phyloP scores from a whole-genome alignment of 352 stramenopile genomes.

The Globisporangium ultimum region DNA sequence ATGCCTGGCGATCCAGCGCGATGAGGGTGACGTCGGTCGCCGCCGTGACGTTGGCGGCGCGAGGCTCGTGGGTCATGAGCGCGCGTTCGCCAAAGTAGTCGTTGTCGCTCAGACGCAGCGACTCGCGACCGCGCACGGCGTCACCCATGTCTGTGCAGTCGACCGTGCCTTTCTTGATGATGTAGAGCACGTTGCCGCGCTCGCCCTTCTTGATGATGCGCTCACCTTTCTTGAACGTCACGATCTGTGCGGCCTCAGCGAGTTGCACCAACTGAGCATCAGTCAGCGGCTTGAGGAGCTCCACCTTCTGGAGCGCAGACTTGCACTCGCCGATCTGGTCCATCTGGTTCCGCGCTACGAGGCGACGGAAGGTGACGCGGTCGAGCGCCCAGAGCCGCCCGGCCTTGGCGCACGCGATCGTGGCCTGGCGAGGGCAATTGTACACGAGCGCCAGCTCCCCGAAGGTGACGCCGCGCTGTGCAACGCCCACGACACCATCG shows the following conservation, averaged over 20 bases:
- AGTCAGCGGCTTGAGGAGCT: constrained; percentile 45
- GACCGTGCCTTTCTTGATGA: constrained; percentile 75
- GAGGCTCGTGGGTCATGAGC: constrained; percentile 87
- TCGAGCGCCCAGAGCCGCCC: constrained; percentile 83
- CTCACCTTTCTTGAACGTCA: constrained; percentile 63
- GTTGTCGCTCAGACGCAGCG: constrained; percentile 45
- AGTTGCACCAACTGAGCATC: constrained; percentile 60
- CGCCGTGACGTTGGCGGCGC: constrained; percentile 87
- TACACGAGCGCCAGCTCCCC: constrained; percentile 96
- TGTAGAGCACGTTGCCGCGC: constrained; percentile 79
- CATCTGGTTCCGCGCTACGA: constrained; percentile 76
- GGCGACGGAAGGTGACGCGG: constrained; percentile 78
- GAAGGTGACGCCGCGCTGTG: constrained; percentile 83
- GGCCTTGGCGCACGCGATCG: constrained; percentile 49
- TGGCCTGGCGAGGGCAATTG: constrained; percentile 92
- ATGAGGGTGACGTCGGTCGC: constrained; percentile 68
- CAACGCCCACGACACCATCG: constrained; percentile 69
- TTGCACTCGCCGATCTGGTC: constrained; percentile 67
- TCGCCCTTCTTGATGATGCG: constrained; percentile 86
- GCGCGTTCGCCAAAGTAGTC: constrained; percentile 94
- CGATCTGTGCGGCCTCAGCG: constrained; percentile 59
- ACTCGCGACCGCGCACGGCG: constrained; percentile 29
- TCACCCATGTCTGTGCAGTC: constrained; percentile 56
- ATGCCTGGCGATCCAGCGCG: constrained; percentile 90
- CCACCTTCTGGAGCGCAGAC: constrained; percentile 58